Evolutionary conservation across 2,329 filamentous ascomycete genomes (phyloP), one percentile per base, ranked within the genome.

Genomic region (Fusarium phyllophilum): DNA sequence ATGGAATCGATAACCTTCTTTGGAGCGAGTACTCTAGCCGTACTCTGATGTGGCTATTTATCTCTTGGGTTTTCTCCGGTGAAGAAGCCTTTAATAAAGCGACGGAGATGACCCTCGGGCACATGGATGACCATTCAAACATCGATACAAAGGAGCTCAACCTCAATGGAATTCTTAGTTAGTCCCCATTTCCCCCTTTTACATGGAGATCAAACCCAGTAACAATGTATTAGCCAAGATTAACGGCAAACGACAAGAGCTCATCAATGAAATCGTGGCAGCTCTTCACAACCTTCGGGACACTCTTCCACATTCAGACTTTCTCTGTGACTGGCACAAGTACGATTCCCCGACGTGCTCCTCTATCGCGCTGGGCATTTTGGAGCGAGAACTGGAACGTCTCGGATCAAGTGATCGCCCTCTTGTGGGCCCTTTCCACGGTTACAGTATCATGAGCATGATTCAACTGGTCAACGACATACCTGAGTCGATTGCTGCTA

Each of bases 221-320:
- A 39, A 39, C 38, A 22, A 39, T 10, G 4, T 20, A 39, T 39
- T 39, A 39, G 38, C 12, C 26, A 42, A 7, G 22, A 41, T 63
- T 13, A 7, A 61, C 1, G 3, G 3, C 1, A 22, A 22, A 26
- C 17, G 52, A 48, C 41, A n/a, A 18, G 17, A 64, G 5, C 17
- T 41, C 3, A 24, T 70, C 15, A 3, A 11, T 0, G 11, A 5
- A 8, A 6, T 63, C 8, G 7, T 63, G 0, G 2, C 0, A 3
- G 14, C 3, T 0, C 13, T 68, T 7, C 6, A 54, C 2, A 6
- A 29, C 0, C 45, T 63, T 11, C 39, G 0, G 12, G 15, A 24
- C 1, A 14, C 33, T 51, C 22, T 34, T 22, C 6, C 12, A 17
- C 2, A 22, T 11, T 31, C 45, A 48, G 31, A 24, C 12, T 34